These are phyloP conservation scores for Hibiscus trionum DNA, from an alignment of 345 rosid genomes.

Conservation along the genomic window DNA sequence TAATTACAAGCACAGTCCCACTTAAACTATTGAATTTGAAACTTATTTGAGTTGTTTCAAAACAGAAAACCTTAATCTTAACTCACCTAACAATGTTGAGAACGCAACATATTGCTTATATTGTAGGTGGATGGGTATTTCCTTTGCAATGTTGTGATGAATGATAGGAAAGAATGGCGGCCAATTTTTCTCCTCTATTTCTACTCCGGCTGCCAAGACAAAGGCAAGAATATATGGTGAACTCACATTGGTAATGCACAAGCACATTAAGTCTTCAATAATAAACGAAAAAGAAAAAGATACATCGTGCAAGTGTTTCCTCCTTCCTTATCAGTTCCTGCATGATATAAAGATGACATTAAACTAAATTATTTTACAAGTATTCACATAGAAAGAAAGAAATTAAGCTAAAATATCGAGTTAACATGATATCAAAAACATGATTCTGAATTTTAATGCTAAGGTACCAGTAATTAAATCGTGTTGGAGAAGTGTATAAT, in stretches of 20 bases:
- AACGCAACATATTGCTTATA: constrained; percentile 82
- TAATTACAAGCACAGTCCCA: neutral
- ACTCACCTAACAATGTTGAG: constrained; percentile 81
- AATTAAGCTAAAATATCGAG: neutral
- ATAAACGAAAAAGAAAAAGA: neutral
- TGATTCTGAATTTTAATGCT: neutral
- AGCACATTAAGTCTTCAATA: constrained; percentile 3
- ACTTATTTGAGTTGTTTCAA: neutral
- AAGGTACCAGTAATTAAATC: neutral
- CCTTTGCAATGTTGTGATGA: constrained; percentile 91
- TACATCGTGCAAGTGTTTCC: constrained; percentile 71
- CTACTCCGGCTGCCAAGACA: constrained; percentile 74
- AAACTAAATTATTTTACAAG: neutral
- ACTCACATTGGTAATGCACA: constrained; percentile 3
- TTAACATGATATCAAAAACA: neutral
- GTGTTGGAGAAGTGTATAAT: neutral
- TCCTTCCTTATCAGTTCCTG: constrained; percentile 88
- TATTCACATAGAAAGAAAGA: neutral
- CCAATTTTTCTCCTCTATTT: constrained; percentile 91
- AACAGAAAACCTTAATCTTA: neutral
- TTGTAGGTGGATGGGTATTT: constrained; percentile 92
- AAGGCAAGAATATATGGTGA: constrained; percentile 13
- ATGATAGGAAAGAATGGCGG: constrained; percentile 87
- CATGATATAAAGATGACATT: constrained; percentile 12
- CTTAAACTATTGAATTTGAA: neutral